Conservation (phyloP, 805 yeast genomes). For the Ogataea zsoltii region DNA sequence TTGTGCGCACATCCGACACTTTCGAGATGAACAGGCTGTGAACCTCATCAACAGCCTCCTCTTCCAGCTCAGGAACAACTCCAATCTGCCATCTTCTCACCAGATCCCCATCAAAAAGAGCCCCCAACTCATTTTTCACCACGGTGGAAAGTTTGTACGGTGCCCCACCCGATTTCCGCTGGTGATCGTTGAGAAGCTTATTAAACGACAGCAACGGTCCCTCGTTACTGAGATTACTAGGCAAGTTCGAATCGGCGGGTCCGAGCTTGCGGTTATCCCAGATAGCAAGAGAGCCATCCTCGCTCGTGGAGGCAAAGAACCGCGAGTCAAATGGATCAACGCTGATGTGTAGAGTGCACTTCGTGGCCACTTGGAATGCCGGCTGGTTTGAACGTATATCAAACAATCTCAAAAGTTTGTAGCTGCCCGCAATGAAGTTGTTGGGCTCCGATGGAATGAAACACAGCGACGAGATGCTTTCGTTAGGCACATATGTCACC, state of each 20-base stretch:
- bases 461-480: constrained; percentile 65
- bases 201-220: constrained; percentile 61
- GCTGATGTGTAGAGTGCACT: constrained; percentile 65
- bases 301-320: constrained; percentile 73
- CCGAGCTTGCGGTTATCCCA: constrained; percentile 74
- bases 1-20: constrained; percentile 73
- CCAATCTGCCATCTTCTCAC: constrained; percentile 83
- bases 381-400: constrained; percentile 71
- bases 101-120: constrained; percentile 74
- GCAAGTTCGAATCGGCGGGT: constrained; percentile 2
- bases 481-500: constrained; percentile 65
- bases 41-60: constrained; percentile 14
- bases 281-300: constrained; percentile 79
- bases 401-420: constrained; percentile 74
- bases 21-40: constrained; percentile 61
- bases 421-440: constrained; percentile 68
- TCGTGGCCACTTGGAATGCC: constrained; percentile 71
- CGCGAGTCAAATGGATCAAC: constrained; percentile 68
- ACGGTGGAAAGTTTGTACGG: constrained; percentile 70
- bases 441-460: constrained; percentile 61
- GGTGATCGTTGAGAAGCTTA: constrained; percentile 60
- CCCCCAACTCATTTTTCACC: constrained; percentile 71
- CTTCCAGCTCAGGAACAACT: constrained; percentile 42
- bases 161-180: constrained; percentile 57
- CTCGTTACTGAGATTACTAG: constrained; percentile 38